Percentiles rank a stretch among this genome's conserved stretches.
Conservation (phyloP, 2,329 filamentous ascomycete genomes). For the Dichotomopilus funicola region DNA sequence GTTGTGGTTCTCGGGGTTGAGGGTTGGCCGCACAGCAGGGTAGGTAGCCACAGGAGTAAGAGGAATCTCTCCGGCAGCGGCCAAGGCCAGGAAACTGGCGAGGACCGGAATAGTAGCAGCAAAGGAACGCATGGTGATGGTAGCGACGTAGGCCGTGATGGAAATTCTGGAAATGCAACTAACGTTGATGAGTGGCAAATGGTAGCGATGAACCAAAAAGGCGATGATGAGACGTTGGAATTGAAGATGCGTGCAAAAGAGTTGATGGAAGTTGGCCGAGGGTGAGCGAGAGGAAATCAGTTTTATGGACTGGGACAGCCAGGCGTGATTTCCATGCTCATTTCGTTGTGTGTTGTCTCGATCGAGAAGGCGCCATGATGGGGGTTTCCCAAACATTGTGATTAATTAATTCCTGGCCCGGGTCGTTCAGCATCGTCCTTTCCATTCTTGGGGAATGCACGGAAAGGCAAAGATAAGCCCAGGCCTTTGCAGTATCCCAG, state of each 20-base stretch:
- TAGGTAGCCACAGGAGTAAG: background rate
- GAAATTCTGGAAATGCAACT: background rate
- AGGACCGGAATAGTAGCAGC: constrained; percentile 1
- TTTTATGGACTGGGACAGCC: background rate
- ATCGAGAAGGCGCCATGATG: background rate
- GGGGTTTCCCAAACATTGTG: background rate
- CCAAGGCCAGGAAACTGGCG: constrained; percentile 3
- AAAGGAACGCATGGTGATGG: constrained; percentile 9
- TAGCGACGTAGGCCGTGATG: background rate
- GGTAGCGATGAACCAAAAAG: background rate
- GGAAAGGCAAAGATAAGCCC: too few relatives aligned
- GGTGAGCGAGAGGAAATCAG: background rate
- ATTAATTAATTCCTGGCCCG: too few relatives aligned
- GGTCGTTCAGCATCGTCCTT: too few relatives aligned
- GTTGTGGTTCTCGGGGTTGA: background rate
- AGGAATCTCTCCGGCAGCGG: background rate
- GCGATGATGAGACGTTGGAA: background rate
- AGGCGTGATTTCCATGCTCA: background rate
- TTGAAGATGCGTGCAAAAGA: constrained; percentile 8
- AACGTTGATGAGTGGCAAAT: background rate
- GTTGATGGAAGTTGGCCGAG: background rate
- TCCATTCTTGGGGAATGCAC: too few relatives aligned
- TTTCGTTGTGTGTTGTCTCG: background rate
- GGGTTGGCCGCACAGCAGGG: background rate
- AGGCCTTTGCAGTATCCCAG: too few relatives aligned